Evolutionary conservation across 495 filamentous ascomycete species (phyloP), one percentile per base, ranked within the genome.

Genomic region (Neurospora discreta): DNA sequence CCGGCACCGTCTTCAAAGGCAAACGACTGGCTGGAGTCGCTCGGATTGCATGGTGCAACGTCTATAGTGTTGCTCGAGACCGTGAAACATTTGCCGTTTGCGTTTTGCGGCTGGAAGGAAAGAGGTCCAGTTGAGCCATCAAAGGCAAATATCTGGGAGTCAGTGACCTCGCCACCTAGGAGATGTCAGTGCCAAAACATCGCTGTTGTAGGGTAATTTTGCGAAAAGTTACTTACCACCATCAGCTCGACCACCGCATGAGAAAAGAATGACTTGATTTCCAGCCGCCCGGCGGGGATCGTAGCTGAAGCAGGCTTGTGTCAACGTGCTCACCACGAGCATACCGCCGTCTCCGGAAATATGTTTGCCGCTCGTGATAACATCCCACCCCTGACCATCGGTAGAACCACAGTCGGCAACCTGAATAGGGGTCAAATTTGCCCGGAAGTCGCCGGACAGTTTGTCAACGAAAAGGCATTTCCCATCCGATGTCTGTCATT

Each of bases 301-400:
- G 67, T 87, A 86, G 80, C 86, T 87, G 72, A 86, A 77, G 70
- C 86, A 88, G 46, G 86, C 86, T 73, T 87, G 83, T 1, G 86
- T 88, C 77, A 87, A 72, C 20, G 84, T 84, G 79, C 83, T 87
- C 67, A 87, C 86, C 44, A 88, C 75, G 10, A 88, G 78, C 80
- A 84, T 81, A 0, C 80, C 79, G 38, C 79, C 78, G 40, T 80
- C 71, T 42, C 74, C 78, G 75, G 83, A 74, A 67, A 85, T 81
- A 71, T 88, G 86, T 74, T 83, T 82, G 40, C 86, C 86, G 4
- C 74, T 74, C 1, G 86, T 87, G 73, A 88, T 86, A 68, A 87
- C 71, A 71, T 88, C 86, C 84, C 85, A 88, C 46, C 79, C 78
- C 74, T 88, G 85, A 0, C 85, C 85, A 26, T 81, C 75, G 1